Conservation (phyloP, 805 yeast species). For the Ogataea degrootiae region DNA sequence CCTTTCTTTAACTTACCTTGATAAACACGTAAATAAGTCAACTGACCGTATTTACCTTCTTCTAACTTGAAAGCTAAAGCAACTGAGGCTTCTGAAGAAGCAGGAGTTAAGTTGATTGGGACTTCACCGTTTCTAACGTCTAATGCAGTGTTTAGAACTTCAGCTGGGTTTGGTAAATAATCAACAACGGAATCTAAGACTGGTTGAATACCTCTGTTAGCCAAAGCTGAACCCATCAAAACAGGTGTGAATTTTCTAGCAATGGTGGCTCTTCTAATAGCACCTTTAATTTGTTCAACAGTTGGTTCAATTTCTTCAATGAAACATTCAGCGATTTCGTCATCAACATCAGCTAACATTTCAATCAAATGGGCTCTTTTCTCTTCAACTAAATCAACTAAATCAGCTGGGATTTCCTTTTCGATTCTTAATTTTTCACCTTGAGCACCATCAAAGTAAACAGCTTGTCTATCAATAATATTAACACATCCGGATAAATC, state of each 20-base stretch:
- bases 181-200: slow-evolving; percentile 95
- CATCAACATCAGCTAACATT: slow-evolving; percentile 96
- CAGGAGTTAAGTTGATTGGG: slow-evolving; percentile 70
- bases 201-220: slow-evolving; percentile 93
- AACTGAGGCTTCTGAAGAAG: slow-evolving; percentile 74
- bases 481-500: slow-evolving; percentile 86
- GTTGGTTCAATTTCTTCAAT: slow-evolving; percentile 89
- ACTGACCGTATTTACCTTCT: slow-evolving; percentile 97
- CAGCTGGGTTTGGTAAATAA: slow-evolving; percentile 92
- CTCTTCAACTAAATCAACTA: slow-evolving; percentile 81
- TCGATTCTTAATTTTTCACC: slow-evolving; percentile 74
- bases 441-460: slow-evolving; percentile 84
- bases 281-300: slow-evolving; percentile 74
- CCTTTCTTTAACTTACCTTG: slow-evolving; percentile 96
- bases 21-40: slow-evolving; percentile 93
- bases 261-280: slow-evolving; percentile 92
- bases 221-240: slow-evolving; percentile 98
- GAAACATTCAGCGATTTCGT: slow-evolving; percentile 89
- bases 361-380: slow-evolving; percentile 83
- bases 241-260: slow-evolving; percentile 98
- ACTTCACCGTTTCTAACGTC: slow-evolving; percentile 63
- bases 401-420: slow-evolving; percentile 68
- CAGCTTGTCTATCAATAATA: slow-evolving; percentile 79
- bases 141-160: slow-evolving; percentile 84
- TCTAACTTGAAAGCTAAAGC: slow-evolving; percentile 98